phyloP scores from a whole-genome alignment of 169 alveolate genomes.

The Plasmodium cynomolgi region DNA sequence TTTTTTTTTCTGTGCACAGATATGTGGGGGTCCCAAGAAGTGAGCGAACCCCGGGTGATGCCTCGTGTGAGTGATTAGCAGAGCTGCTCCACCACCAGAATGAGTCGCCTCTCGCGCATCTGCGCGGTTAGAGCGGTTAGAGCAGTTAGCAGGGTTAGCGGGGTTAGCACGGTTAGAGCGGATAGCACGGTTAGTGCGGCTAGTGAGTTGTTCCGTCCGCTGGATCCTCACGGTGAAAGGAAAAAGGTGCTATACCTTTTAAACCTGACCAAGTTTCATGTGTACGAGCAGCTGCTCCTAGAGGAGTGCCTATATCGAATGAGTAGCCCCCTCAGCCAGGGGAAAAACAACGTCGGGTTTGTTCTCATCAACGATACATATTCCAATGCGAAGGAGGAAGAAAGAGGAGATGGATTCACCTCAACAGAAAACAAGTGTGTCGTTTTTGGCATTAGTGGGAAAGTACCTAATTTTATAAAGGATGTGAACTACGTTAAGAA shows the following conservation, averaged over 20 bases:
- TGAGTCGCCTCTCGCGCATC: neutral
- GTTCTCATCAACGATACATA: conserved; percentile 33
- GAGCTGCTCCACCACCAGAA: neutral
- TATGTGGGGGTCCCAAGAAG: neutral
- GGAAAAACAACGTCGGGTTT: conserved; percentile 51
- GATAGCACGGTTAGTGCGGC: neutral
- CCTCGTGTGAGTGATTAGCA: neutral
- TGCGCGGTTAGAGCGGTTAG: neutral
- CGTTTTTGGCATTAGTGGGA: conserved; percentile 81
- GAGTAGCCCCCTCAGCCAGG: conserved; percentile 20
- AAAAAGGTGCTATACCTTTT: conserved; percentile 34
- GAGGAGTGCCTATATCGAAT: conserved; percentile 64
- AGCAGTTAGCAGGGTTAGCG: no score
- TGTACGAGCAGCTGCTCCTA: conserved; percentile 49
- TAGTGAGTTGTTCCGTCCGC: conserved; percentile 20
- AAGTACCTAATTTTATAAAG: conserved; percentile 72
- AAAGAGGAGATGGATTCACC: neutral
- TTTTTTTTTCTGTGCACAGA: neutral
- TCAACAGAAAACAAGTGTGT: conserved; percentile 59
- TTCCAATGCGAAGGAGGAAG: neutral
- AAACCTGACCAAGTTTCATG: conserved; percentile 34
- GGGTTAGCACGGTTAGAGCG: neutral
- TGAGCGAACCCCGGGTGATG: neutral
- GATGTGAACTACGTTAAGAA: conserved; percentile 70
- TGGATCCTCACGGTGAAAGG: neutral